phyloP scores from a whole-genome alignment of 1,139 yeast species.

The Suhomyces bribrorum region DNA sequence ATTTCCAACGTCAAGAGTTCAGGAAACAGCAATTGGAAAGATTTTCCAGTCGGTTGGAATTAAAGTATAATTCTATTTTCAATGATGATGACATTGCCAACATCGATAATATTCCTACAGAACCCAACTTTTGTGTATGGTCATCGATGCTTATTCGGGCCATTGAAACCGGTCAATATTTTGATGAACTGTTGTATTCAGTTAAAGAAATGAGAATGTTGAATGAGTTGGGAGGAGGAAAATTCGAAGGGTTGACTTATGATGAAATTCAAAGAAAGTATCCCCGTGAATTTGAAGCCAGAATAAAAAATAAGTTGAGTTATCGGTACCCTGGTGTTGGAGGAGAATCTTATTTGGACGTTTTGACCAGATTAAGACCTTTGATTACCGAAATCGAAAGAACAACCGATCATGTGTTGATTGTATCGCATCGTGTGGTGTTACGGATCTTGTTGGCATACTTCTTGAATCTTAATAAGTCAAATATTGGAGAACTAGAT shows the following conservation, averaged over 20 bases:
- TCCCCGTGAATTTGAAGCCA: constrained; percentile 78
- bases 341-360: constrained; percentile 95
- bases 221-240: constrained; percentile 91
- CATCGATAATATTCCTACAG: constrained; percentile 48
- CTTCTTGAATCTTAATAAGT: constrained; percentile 80
- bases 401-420: constrained; percentile 80
- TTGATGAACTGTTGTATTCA: constrained; percentile 73
- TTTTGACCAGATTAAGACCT: constrained; percentile 84
- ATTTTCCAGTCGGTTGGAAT: constrained; percentile 45
- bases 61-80: constrained; percentile 37
- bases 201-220: constrained; percentile 90
- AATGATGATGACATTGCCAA: constrained; percentile 27
- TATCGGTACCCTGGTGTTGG: constrained; percentile 96
- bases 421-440: constrained; percentile 88
- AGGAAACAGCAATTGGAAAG: constrained; percentile 61
- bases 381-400: constrained; percentile 91
- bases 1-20: constrained; percentile 69
- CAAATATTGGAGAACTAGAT: constrained; percentile 84
- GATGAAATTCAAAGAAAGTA: constrained; percentile 64
- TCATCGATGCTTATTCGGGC: constrained; percentile 83
- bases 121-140: constrained; percentile 86
- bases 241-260: constrained; percentile 65
- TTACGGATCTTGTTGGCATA: constrained; percentile 85
- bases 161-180: constrained; percentile 73
- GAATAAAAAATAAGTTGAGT: constrained; percentile 72